Evolutionary conservation across 2,329 filamentous ascomycete genomes (phyloP).

Genomic region (Xenosphaeropsis pyriputrescens): DNA sequence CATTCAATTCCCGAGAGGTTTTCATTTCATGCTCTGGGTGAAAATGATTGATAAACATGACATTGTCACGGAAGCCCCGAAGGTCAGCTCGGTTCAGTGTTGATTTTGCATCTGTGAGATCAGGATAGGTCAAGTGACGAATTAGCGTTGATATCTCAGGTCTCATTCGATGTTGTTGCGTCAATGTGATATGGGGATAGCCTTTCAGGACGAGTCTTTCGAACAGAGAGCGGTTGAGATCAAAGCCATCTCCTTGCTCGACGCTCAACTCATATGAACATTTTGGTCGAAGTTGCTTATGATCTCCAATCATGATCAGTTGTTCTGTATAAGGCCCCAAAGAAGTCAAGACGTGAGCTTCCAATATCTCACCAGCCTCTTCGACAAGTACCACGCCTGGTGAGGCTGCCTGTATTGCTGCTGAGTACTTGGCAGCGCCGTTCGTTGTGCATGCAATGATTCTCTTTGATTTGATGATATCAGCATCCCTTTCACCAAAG

Average conservation of each 20-base stretch:
- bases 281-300: slow-evolving; percentile 59
- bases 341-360: slow-evolving; percentile 50
- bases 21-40: slow-evolving; percentile 31
- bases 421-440: slow-evolving; percentile 45
- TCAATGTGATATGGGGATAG: slow-evolving; percentile 35
- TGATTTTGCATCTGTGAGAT: slow-evolving; percentile 36
- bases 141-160: slow-evolving; percentile 50
- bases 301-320: slow-evolving; percentile 57
- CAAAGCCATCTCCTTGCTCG: slow-evolving; percentile 49
- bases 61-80: slow-evolving; percentile 39
- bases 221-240: slow-evolving; percentile 55
- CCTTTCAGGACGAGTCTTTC: slow-evolving; percentile 48
- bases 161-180: slow-evolving; percentile 52
- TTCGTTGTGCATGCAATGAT: slow-evolving; percentile 62
- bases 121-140: slow-evolving; percentile 43
- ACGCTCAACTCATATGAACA: slow-evolving; percentile 43
- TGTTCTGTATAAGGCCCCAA: slow-evolving; percentile 41
- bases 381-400: slow-evolving; percentile 53
- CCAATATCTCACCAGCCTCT: slow-evolving; percentile 61
- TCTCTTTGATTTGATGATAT: slow-evolving; percentile 33
- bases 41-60: slow-evolving; percentile 54
- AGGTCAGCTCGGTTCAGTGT: slow-evolving; percentile 31
- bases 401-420: slow-evolving; percentile 33
- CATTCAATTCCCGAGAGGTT: slow-evolving; percentile 30
- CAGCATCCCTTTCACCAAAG: slow-evolving; percentile 24